phyloP scores from a whole-genome alignment of 106 monocot species.

The Phalaenopsis aphrodite region DNA sequence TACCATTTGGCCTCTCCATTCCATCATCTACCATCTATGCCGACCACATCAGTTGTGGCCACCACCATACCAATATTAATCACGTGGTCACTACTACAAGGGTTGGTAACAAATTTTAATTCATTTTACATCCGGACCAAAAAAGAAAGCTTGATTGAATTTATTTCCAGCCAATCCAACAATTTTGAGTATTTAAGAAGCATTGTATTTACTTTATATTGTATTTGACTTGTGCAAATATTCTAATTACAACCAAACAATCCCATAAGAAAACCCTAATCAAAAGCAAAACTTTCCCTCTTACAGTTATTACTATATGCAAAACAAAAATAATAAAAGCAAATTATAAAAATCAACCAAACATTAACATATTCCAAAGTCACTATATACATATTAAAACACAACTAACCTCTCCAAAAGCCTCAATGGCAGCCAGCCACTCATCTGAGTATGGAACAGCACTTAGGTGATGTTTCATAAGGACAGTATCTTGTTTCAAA shows the following conservation, averaged over 20 bases:
- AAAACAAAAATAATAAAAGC: not conserved
- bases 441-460: slow-evolving; percentile 80
- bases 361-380: not conserved
- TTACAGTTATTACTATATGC: not conserved
- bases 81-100: no score
- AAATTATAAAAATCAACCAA: not conserved
- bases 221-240: no score
- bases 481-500: slow-evolving; percentile 7
- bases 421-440: slow-evolving; percentile 76
- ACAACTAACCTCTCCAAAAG: slow-evolving; percentile 71
- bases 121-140: no score
- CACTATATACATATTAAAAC: not conserved
- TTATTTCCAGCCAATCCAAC: no score
- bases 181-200: no score
- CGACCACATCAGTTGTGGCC: no score
- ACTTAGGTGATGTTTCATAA: slow-evolving; percentile 24
- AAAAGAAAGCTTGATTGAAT: no score
- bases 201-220: no score
- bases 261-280: not conserved
- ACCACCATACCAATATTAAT: no score
- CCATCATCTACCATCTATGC: no score
- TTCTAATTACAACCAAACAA: not conserved
- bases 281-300: not conserved
- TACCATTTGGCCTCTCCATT: no score
- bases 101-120: no score